Base-by-base conservation (phyloP, 1,284 basidiomycete genomes). In the Inonotus hispidus region DNA sequence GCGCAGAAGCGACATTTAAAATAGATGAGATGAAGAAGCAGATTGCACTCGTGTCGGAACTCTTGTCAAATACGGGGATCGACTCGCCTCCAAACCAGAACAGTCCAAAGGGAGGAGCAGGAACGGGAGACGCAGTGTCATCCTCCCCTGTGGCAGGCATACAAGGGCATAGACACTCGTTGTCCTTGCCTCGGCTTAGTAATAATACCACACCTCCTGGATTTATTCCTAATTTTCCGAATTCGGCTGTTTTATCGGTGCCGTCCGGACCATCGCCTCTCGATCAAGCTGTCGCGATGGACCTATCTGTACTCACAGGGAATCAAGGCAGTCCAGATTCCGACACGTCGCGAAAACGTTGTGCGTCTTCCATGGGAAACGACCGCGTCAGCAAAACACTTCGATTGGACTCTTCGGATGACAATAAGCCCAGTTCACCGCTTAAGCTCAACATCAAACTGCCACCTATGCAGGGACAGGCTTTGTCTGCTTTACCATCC, bases 11-110 rank as follows among this genome's bases (percentile, higher is more conserved):
- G 8, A 73, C 71, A n/a, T 73, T 71, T 57, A 73, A 77, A 56
- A 79, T 81, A 52, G 78, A 77, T 64, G 71, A 78, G 61, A 73
- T 81, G 65, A 77, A 71, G 68, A 79, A 74, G 70, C 78, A 77
- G 19, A 77, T 82, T 56, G 61, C 74, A 7, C 65, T 81, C 16
- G 79, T 82, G 21, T 76, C 79, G 16, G 76, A 81, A 53, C 76
- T 82, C 66, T 75, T 82, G 65, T 74, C 77, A 10, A 73, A 73
- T 61, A 79, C 79, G 50, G 72, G 75, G 65, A 70, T 81, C 43
- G 66, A 70, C 27, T 79, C 80, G 27, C 54, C 62, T 41, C 58
- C 62, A 16, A 41, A 54, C 37, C 58, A 55, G 46, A 56, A 54
- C 37, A 58, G 56, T 46, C 49, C 53, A 19, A 59, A 50, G 19